Evolutionary conservation across 2,329 filamentous ascomycete species (phyloP), one percentile per base, ranked within the genome.

Genomic region (Allantophomopsis lycopodina): DNA sequence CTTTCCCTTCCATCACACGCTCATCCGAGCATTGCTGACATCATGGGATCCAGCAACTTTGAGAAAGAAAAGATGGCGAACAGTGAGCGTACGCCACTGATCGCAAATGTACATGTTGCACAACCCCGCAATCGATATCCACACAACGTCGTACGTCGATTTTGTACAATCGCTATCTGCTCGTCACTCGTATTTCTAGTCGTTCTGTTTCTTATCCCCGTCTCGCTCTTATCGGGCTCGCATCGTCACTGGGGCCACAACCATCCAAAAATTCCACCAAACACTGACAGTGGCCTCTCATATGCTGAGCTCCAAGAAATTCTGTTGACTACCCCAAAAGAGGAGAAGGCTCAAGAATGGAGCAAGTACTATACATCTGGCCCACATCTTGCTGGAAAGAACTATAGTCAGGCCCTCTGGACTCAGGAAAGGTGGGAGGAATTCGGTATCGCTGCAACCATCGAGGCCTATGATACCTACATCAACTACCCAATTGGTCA

Each of bases 281-380:
- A 40, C 32, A 35, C 41, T 2, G 11, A 28, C 23, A 28, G 23
- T 12, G 13, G 15, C 7, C 35, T 71, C 38, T 54, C 53, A 18
- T 68, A 68, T 42, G 62, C 69, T 30, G 61, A 76, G 47, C 62
- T 80, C n/a, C 61, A 68, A 44, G 50, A 60, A 5, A 71, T 80
- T 21, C 55, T 81, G 31, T 60, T 78, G 34, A 64, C 71, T 20
- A 78, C 73, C 0, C 76, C 76, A 5, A 69, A 66, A 41, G 62
- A 66, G 21, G 60, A 70, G 36, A 68, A 67, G 46, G 72, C 71
- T 7, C 67, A 72, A 46, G 75, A 85, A 60, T 88, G 82, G 82
- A 84, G 77, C 57, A 66, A 65, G 45, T 89, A 88, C 56, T 89
- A 89, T 52, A 83, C 83, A 0, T 64, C 78, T 0, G 84, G 84